Evolutionary conservation across 192 early-diverging fungal genomes (phyloP).

Genomic region (Rhizophagus clarus): DNA sequence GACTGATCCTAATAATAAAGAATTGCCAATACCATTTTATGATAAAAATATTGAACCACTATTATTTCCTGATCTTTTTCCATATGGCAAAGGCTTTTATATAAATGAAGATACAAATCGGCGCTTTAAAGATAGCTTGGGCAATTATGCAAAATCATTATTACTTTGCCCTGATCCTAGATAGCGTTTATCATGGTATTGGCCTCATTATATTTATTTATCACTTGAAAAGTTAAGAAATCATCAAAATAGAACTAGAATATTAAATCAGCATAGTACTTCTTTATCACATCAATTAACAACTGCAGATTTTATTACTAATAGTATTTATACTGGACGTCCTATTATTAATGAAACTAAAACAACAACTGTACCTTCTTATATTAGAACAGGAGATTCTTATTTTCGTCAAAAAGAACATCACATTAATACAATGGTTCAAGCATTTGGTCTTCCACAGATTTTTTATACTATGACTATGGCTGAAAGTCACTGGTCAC

Average conservation of each 20-base stretch:
- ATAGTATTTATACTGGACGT: background rate
- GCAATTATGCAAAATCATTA: constrained; percentile 3
- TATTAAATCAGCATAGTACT: too few relatives aligned
- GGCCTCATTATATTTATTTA: too few relatives aligned
- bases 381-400: background rate
- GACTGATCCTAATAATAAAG: background rate
- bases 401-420: constrained; percentile 10
- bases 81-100: background rate
- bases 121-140: background rate
- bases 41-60: background rate
- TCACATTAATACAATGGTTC: background rate
- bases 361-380: background rate
- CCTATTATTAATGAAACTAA: background rate
- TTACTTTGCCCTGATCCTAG: background rate
- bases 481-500: background rate
- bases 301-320: background rate
- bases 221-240: background rate
- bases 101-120: background rate
- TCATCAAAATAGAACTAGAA: background rate
- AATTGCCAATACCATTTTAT: background rate
- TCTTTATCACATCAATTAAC: background rate
- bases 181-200: too few relatives aligned
- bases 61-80: constrained; percentile 5
- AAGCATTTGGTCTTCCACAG: background rate
- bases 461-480: constrained; percentile 1